Evolutionary conservation across 805 yeast genomes (phyloP).

Genomic region (Lipomyces spencermartinsiae): DNA sequence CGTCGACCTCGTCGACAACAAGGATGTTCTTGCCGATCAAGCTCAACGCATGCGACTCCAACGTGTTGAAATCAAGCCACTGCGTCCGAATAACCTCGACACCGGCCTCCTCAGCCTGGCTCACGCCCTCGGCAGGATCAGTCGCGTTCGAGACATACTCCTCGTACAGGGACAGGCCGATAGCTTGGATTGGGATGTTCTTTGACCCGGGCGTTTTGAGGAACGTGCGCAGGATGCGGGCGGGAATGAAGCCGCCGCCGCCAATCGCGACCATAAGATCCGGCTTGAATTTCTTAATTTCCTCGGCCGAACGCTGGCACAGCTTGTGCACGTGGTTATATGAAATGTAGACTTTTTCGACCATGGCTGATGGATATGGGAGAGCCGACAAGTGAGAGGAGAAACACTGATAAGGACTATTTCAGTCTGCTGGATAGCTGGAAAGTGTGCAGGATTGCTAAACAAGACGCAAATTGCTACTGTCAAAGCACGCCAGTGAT

Average conservation of each 20-base stretch:
- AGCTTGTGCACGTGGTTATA: slow-evolving; percentile 84
- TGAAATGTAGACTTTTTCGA: slow-evolving; percentile 59
- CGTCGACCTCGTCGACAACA: slow-evolving; percentile 91
- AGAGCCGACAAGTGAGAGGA: too few species aligned
- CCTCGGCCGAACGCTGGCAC: slow-evolving; percentile 70
- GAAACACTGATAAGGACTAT: not conserved
- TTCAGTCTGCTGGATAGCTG: not conserved
- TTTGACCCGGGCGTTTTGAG: slow-evolving; percentile 86
- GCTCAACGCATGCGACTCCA: slow-evolving; percentile 71
- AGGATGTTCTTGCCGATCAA: slow-evolving; percentile 80
- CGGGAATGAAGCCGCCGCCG: slow-evolving; percentile 98
- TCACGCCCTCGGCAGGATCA: slow-evolving; percentile 51
- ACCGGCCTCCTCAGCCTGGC: slow-evolving; percentile 59
- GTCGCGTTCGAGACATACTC: slow-evolving; percentile 66
- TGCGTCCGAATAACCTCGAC: slow-evolving; percentile 85
- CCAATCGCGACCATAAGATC: slow-evolving; percentile 92
- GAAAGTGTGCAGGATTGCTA: not conserved
- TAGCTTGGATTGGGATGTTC: slow-evolving; percentile 92
- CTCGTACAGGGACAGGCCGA: slow-evolving; percentile 90
- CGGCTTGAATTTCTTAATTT: slow-evolving; percentile 69
- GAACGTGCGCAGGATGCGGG: slow-evolving; percentile 92
- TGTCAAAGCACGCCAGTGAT: not conserved
- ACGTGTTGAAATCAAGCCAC: slow-evolving; percentile 84
- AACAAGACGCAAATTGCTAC: not conserved
- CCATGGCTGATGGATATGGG: slow-evolving; percentile 21